Conservation (phyloP, 768 basidiomycete species). For the Boletus pseudo-olivaceus region DNA sequence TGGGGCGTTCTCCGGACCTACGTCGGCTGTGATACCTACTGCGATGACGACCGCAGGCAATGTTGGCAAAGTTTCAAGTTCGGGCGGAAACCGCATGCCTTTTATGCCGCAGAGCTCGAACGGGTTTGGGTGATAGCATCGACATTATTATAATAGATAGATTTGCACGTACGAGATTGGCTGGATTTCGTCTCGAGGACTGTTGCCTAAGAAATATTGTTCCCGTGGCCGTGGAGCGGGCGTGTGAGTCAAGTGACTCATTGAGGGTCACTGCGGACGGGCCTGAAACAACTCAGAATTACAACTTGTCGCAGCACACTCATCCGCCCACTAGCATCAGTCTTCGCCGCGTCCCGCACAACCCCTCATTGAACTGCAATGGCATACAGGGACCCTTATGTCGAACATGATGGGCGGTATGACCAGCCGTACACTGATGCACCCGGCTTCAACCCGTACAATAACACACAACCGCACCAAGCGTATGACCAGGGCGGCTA, state of each 20-base stretch:
- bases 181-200: background rate
- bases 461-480: slow-evolving; percentile 41
- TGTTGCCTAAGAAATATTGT: background rate
- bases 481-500: slow-evolving; percentile 50
- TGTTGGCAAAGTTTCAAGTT: slow-evolving; percentile 10
- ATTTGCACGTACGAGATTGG: background rate
- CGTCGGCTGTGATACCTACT: slow-evolving; percentile 22
- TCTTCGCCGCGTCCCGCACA: background rate
- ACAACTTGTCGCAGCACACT: slow-evolving; percentile 21
- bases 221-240: background rate
- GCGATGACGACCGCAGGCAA: slow-evolving; percentile 8
- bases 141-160: background rate
- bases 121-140: slow-evolving; percentile 28
- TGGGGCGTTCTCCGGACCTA: slow-evolving; percentile 19
- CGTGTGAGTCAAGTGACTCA: slow-evolving; percentile 9
- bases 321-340: background rate
- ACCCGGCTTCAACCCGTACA: slow-evolving; percentile 46
- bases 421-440: slow-evolving; percentile 34
- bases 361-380: slow-evolving; percentile 10
- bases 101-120: slow-evolving; percentile 42
- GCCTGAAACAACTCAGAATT: background rate
- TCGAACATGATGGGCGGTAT: slow-evolving; percentile 31
- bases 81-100: slow-evolving; percentile 49
- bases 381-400: slow-evolving; percentile 59
- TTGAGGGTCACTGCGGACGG: slow-evolving; percentile 5